Base-by-base conservation (phyloP, 192 early-diverging fungal species). In the Podila horticola region DNA sequence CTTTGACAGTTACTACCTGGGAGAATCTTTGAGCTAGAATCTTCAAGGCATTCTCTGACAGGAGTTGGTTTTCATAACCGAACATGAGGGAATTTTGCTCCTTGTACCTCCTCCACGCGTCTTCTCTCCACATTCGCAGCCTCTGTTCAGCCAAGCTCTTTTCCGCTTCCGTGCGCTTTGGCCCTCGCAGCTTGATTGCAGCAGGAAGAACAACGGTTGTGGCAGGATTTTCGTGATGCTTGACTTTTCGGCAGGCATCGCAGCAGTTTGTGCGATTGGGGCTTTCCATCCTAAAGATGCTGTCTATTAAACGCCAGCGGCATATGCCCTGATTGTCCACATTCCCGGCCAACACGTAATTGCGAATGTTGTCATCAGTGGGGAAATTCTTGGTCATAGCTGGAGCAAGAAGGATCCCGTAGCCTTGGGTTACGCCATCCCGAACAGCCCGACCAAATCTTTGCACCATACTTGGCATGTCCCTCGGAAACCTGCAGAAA, bases 391-490 rank as follows among this genome's bases (percentile, higher is more conserved):
- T 66, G 13, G 49, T 34, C 26, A 66, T 55, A 26, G 22, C 29
- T 30, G 48, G 49, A 26, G 45, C 45, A 4, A 30, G 51, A 19
- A 66, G 64, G 17, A 50, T 31, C 11, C 22, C 64, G 31, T 30
- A 20, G 49, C 64, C 64, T 29, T 55, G 45, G 48, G 17, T 50
- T 29, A 28, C 41, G 30, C 20, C 33, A 58, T 58, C n/a, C 20
- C 66, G 66, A 4, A 55, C 66, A 38, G 66, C 66, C 24, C 51
- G 52, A 19, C 66, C 66, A 38, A 67, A 58, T 24, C 66, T 26
- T 33, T 67, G 66, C 26, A 67, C 55, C 33, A 67, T 34, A 55
- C 55, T 58, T 31, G 66, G 28, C 66, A 67, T 36, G 52, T 67
- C 66, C 36, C 52, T 58, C 19, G 66, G 66, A 38, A 58, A 34